These are phyloP conservation scores for Casaregolazyma suthepensis DNA, from an alignment of 1,139 yeast genomes.

Conservation along the genomic window DNA sequence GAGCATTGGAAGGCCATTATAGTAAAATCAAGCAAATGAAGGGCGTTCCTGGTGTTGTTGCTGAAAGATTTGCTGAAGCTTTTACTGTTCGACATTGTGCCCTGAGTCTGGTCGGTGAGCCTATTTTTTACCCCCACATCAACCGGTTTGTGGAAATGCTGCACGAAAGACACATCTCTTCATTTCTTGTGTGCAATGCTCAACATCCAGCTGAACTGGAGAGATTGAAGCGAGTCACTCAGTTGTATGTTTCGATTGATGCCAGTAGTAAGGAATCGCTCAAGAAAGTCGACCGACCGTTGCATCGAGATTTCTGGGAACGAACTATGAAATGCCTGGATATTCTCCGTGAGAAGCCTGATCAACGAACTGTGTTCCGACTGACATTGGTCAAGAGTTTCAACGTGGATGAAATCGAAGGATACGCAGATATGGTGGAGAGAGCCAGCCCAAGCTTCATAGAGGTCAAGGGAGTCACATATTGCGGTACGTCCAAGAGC, in stretches of 20 bases:
- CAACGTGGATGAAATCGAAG: constrained; percentile 72
- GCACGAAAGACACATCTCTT: constrained; percentile 71
- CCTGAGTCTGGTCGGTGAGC: constrained; percentile 86
- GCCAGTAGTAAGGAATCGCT: constrained; percentile 79
- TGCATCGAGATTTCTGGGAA: constrained; percentile 91
- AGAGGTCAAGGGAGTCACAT: constrained; percentile 92
- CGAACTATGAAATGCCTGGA: constrained; percentile 75
- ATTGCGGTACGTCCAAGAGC: constrained; percentile 80
- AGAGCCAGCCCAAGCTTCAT: constrained; percentile 81
- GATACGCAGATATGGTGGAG: constrained; percentile 86
- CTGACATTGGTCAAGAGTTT: constrained; percentile 88
- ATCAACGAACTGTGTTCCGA: constrained; percentile 87
- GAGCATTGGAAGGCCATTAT: constrained; percentile 85
- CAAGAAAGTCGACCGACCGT: constrained; percentile 80
- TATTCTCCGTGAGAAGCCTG: constrained; percentile 67
- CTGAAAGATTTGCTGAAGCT: constrained; percentile 86
- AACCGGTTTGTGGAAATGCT: constrained; percentile 76
- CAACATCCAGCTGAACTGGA: constrained; percentile 86
- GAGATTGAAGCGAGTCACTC: constrained; percentile 70
- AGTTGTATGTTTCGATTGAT: constrained; percentile 85
- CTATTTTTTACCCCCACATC: constrained; percentile 86
- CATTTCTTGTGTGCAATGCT: constrained; percentile 89
- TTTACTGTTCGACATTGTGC: constrained; percentile 89
- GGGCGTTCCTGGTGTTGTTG: constrained; percentile 91
- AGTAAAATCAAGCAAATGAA: constrained; percentile 89